Conservation (phyloP, 108 stramenopile genomes). For the Discostella pseudostelligera region DNA sequence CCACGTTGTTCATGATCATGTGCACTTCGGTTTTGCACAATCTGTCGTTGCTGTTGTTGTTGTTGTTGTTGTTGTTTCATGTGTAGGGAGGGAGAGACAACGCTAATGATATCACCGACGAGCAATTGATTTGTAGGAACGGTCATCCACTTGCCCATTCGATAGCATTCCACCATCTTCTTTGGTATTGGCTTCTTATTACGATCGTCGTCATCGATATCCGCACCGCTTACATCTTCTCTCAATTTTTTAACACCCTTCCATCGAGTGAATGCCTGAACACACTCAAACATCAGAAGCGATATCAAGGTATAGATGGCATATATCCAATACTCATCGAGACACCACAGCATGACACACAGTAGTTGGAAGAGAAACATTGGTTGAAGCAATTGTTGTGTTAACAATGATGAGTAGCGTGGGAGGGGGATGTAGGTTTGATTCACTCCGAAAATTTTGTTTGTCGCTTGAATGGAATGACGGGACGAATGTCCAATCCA, state of each 20-base stretch:
- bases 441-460: slow-evolving; percentile 81
- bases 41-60: too few relatives aligned
- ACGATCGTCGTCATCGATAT: slow-evolving; percentile 15
- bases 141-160: slow-evolving; percentile 66
- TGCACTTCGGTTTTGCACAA: too few relatives aligned
- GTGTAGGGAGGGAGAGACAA: slow-evolving; percentile 34
- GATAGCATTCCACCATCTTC: slow-evolving; percentile 51
- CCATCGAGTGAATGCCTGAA: slow-evolving; percentile 84
- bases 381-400: slow-evolving; percentile 90
- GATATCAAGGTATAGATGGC: slow-evolving; percentile 91
- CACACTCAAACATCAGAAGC: slow-evolving; percentile 91
- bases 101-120: slow-evolving; percentile 91
- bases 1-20: slow-evolving; percentile 44
- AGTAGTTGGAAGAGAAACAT: slow-evolving; percentile 98
- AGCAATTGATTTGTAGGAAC: slow-evolving; percentile 69
- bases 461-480: slow-evolving; percentile 29
- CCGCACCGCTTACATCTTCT: slow-evolving; percentile 43
- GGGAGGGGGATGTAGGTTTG: slow-evolving; percentile 85
- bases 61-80: slow-evolving; percentile 8
- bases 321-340: slow-evolving; percentile 99
- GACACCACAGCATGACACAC: slow-evolving; percentile 93
- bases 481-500: slow-evolving; percentile 59
- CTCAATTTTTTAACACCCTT: slow-evolving; percentile 80
- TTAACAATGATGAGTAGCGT: slow-evolving; percentile 77
- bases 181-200: slow-evolving; percentile 9